phyloP scores from a whole-genome alignment of 2,329 filamentous ascomycete genomes.

The Trichoderma cornu-damae region DNA sequence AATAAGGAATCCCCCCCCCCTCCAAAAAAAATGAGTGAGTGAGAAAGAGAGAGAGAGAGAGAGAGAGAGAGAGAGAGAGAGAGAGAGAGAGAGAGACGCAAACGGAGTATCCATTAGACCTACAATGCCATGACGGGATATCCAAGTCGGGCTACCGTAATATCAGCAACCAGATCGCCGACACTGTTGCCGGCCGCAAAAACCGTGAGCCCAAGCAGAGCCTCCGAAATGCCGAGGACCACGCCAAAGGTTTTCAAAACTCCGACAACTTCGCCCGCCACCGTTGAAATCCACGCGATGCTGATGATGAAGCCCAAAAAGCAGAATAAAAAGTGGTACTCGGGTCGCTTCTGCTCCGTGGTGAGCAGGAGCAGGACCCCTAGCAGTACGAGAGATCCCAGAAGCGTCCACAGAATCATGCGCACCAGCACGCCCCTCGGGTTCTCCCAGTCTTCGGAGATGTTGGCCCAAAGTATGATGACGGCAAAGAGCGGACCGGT shows the following conservation, averaged over 20 bases:
- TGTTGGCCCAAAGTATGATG: slow-evolving; percentile 68
- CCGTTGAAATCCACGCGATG: slow-evolving; percentile 93
- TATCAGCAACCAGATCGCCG: slow-evolving; percentile 88
- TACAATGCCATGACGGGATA: slow-evolving; percentile 91
- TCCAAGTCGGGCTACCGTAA: slow-evolving; percentile 87
- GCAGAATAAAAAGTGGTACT: slow-evolving; percentile 73
- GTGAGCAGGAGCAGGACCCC: slow-evolving; percentile 64
- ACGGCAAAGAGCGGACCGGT: slow-evolving; percentile 80
- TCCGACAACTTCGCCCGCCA: slow-evolving; percentile 92
- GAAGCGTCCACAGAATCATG: slow-evolving; percentile 58
- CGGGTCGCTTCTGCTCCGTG: slow-evolving; percentile 59
- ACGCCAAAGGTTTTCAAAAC: slow-evolving; percentile 91
- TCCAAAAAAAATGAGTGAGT: too few relatives aligned
- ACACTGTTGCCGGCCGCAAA: slow-evolving; percentile 96
- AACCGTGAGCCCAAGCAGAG: slow-evolving; percentile 87
- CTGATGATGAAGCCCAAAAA: slow-evolving; percentile 86
- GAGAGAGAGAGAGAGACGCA: background rate
- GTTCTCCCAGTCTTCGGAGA: slow-evolving; percentile 52
- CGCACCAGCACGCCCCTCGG: slow-evolving; percentile 49
- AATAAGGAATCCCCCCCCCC: too few relatives aligned
- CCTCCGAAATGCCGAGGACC: slow-evolving; percentile 87
- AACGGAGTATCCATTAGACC: slow-evolving; percentile 29
- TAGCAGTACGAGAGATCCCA: slow-evolving; percentile 64
- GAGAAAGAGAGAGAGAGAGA: too few relatives aligned
- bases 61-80: too few relatives aligned